Conservation (phyloP, 73 alveolate genomes). For the Paraurostyla sp. region DNA sequence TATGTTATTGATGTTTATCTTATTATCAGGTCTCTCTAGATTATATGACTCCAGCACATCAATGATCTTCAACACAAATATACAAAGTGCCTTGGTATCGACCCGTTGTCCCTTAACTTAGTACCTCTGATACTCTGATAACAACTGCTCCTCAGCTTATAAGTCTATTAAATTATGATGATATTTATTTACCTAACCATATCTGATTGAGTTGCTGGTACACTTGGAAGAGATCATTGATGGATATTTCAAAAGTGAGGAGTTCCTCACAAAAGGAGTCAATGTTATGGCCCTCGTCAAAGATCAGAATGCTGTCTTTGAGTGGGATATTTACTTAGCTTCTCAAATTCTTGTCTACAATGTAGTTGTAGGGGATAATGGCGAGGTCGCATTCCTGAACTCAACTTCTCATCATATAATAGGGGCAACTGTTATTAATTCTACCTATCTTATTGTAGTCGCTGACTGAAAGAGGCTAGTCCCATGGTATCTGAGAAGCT, state of each 20-base stretch:
- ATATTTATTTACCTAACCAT: too few relatives aligned
- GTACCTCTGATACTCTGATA: not conserved
- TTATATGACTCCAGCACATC: slow-evolving; percentile 68
- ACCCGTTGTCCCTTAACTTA: slow-evolving; percentile 5
- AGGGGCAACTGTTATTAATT: slow-evolving; percentile 58
- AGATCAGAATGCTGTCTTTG: slow-evolving; percentile 79
- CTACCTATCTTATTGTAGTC: slow-evolving; percentile 57
- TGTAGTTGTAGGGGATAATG: slow-evolving; percentile 72
- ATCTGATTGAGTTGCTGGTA: slow-evolving; percentile 23
- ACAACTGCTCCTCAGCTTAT: slow-evolving; percentile 32
- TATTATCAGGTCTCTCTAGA: slow-evolving; percentile 29
- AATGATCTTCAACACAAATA: slow-evolving; percentile 59
- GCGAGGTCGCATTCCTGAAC: slow-evolving; percentile 43
- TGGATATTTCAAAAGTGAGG: slow-evolving; percentile 59
- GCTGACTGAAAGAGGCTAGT: slow-evolving; percentile 16
- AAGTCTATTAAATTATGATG: too few relatives aligned
- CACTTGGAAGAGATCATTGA: slow-evolving; percentile 52
- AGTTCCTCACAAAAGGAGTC: slow-evolving; percentile 74
- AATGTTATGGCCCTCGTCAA: slow-evolving; percentile 98
- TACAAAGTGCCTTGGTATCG: slow-evolving; percentile 27
- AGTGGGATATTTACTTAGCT: slow-evolving; percentile 62
- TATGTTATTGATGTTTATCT: not conserved
- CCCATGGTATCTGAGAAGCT: slow-evolving; percentile 52
- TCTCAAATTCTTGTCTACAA: slow-evolving; percentile 76
- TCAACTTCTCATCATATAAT: slow-evolving; percentile 53